Evolutionary conservation across 2,329 filamentous ascomycete genomes (phyloP), one percentile per base, ranked within the genome.

Genomic region (Stagonosporopsis chrysanthemi): DNA sequence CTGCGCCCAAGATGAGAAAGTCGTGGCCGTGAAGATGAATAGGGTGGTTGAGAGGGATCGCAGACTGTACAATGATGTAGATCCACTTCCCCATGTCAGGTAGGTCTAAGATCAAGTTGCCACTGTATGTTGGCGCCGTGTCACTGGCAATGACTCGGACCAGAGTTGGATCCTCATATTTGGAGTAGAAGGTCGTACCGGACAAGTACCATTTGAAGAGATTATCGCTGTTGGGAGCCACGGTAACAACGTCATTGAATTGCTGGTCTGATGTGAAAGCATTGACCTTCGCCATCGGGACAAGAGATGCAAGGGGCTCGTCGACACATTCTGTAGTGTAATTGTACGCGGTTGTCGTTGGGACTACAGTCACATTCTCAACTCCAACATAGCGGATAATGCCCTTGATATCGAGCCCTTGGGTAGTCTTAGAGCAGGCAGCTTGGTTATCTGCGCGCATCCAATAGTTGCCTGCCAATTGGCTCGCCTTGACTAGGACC

Each of bases 1-100:
- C 72, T 26, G 62, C 75, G 19, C 77, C 76, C 4, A 86, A 70
- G 15, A 86, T 75, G 70, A 84, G 81, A 74, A 86, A 31, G 11
- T 31, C 29, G 29, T 31, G 29, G 11, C 29, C 29, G 29, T 31
- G 29, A 11, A 31, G 29, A 38, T 38, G 35, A 11, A 38, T 38
- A 19, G 75, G 75, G 53, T 74, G 72, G 9, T 79, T 60, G 8
- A 77, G 66, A 6, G 70, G 67, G 36, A 77, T 67, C 2, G 61
- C 58, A 19, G 65, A 71, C 46, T 77, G 67, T 38, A 78, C 70
- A 58, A 79, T 70, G 36, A 79, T 65, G 56, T 79, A 78, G 24
- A 79, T 69, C 67, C 72, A 71, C 28, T 76, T 61, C 29, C 65
- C 65, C 11, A 68, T 60, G 2, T 71, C 70, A 15, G 70, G 62